phyloP scores from a whole-genome alignment of 352 stramenopile species.

The Phytophthora multivora region DNA sequence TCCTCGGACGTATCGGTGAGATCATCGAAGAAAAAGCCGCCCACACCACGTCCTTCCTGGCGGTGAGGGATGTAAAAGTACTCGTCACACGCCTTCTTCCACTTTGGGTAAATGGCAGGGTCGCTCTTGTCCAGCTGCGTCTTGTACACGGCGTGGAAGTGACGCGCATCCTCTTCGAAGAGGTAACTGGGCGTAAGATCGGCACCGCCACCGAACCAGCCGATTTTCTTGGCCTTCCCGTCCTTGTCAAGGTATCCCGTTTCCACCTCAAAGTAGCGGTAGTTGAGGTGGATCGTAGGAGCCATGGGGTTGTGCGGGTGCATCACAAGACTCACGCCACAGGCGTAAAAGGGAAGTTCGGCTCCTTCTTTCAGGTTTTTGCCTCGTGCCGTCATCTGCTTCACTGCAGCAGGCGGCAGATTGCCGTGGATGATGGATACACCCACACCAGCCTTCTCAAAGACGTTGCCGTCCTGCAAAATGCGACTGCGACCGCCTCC shows the following conservation, averaged over 20 bases:
- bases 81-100: constrained; percentile 97
- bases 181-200: constrained; percentile 98
- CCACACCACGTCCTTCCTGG: constrained; percentile 94
- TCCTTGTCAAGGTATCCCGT: constrained; percentile 77
- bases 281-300: constrained; percentile 98
- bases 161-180: constrained; percentile 94
- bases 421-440: constrained; percentile 97
- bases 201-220: constrained; percentile 96
- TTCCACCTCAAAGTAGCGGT: constrained; percentile 98
- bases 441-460: constrained; percentile 98
- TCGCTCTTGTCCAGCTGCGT: constrained; percentile 92
- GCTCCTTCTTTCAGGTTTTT: constrained; percentile 75
- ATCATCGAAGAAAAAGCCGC: constrained; percentile 99
- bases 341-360: constrained; percentile 96
- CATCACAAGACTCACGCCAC: constrained; percentile 96
- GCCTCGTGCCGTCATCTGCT: constrained; percentile 83
- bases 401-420: constrained; percentile 87
- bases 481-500: constrained; percentile 95
- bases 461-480: constrained; percentile 93
- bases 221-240: constrained; percentile 78
- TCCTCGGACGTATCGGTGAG: constrained; percentile 93
- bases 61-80: constrained; percentile 99
- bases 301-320: constrained; percentile 94
- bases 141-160: constrained; percentile 99
- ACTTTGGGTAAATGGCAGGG: constrained; percentile 92